Evolutionary conservation across 192 early-diverging fungal genomes (phyloP).

Genomic region (Phycomyces blakesleeanus): DNA sequence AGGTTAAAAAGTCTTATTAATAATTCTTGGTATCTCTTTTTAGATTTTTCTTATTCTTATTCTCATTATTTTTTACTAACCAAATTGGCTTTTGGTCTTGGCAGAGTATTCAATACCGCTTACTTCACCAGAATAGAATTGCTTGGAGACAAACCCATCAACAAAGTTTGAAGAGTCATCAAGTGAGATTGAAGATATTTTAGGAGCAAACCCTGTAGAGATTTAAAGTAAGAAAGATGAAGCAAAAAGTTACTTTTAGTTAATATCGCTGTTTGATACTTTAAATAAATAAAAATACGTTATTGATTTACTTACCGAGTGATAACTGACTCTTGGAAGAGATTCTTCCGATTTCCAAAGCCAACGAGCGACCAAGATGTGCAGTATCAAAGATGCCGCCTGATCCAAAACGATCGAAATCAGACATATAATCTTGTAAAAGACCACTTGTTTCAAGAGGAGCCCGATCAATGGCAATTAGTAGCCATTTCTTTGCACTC

Average conservation of each 20-base stretch:
- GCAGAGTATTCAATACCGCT: conserved; percentile 35
- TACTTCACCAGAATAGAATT: conserved; percentile 51
- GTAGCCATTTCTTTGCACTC: conserved; percentile 66
- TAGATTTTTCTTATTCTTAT: too few species aligned
- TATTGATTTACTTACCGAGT: conserved; percentile 22
- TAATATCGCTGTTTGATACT: not conserved
- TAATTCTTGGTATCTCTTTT: too few species aligned
- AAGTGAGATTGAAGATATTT: conserved; percentile 34
- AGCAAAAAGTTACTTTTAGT: too few species aligned
- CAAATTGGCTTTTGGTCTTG: too few species aligned
- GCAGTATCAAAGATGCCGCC: conserved; percentile 44
- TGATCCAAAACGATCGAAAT: conserved; percentile 53
- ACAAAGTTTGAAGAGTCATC: conserved; percentile 57
- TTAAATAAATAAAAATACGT: not conserved
- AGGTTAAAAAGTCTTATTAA: not conserved
- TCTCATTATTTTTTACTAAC: not conserved
- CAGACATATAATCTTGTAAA: conserved; percentile 65
- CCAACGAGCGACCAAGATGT: conserved; percentile 71
- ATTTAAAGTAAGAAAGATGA: too few species aligned
- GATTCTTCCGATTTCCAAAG: conserved; percentile 54
- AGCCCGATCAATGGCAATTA: conserved; percentile 52
- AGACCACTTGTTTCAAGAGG: conserved; percentile 69
- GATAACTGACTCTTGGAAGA: conserved; percentile 32
- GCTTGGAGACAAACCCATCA: conserved; percentile 45
- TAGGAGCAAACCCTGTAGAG: conserved; percentile 31